These are phyloP conservation scores for Xylariales sp. DNA, from an alignment of 2,329 filamentous ascomycete genomes.

Conservation along the genomic window DNA sequence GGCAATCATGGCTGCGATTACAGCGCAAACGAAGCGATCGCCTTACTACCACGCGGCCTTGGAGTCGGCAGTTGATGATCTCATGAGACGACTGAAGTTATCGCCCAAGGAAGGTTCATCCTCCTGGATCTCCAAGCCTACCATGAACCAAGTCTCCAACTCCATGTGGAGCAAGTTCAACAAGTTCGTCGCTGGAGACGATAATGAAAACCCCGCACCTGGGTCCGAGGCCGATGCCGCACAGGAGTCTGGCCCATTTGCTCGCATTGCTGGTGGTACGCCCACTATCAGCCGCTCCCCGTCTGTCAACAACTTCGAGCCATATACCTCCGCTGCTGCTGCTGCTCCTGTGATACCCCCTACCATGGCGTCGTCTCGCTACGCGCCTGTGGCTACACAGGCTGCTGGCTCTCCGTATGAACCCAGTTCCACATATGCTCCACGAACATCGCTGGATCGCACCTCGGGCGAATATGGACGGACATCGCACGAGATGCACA, in stretches of 20 bases:
- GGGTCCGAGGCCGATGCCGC: slow-evolving; percentile 52
- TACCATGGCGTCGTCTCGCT: slow-evolving; percentile 46
- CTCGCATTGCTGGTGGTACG: slow-evolving; percentile 71
- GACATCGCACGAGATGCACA: slow-evolving; percentile 35
- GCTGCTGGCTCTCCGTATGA: slow-evolving; percentile 30
- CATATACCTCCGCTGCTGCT: slow-evolving; percentile 57
- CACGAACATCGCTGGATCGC: slow-evolving; percentile 39
- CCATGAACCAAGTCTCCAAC: slow-evolving; percentile 91
- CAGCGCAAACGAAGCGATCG: slow-evolving; percentile 76
- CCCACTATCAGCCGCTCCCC: slow-evolving; percentile 71
- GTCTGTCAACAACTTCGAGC: slow-evolving; percentile 66
- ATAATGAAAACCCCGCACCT: slow-evolving; percentile 61
- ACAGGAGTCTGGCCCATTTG: slow-evolving; percentile 71
- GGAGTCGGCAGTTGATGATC: slow-evolving; percentile 73
- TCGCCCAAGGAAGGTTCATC: slow-evolving; percentile 76
- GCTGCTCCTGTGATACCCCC: slow-evolving; percentile 29
- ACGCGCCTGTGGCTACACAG: slow-evolving; percentile 36
- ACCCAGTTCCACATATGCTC: slow-evolving; percentile 21
- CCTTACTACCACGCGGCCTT: slow-evolving; percentile 79
- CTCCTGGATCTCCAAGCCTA: slow-evolving; percentile 92
- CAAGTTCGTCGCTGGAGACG: slow-evolving; percentile 92
- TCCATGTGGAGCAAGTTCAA: slow-evolving; percentile 91
- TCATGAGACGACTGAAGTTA: slow-evolving; percentile 77
- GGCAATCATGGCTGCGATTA: slow-evolving; percentile 69
- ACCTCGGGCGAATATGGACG: slow-evolving; percentile 38